phyloP scores from a whole-genome alignment of 1,284 basidiomycete species.

The Rhodotorula sp. region DNA sequence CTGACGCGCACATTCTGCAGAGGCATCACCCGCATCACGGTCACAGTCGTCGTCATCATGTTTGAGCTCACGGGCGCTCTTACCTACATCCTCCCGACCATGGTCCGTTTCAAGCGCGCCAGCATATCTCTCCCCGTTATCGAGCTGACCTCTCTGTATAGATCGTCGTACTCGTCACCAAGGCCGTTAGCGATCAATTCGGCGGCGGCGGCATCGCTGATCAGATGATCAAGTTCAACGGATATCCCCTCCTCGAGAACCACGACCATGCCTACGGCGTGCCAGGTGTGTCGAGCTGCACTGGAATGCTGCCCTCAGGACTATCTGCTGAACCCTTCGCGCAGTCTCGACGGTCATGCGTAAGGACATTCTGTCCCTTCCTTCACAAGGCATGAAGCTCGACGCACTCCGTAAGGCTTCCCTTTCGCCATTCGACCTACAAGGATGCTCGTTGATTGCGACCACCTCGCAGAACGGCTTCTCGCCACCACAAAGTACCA shows the following conservation, averaged over 20 bases:
- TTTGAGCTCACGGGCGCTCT: constrained; percentile 98
- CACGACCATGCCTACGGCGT: constrained; percentile 88
- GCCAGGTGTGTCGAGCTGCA: constrained; percentile 60
- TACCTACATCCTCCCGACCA: constrained; percentile 96
- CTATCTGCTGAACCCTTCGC: background rate
- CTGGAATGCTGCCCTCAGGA: background rate
- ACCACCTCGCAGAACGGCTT: constrained; percentile 58
- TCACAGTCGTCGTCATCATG: constrained; percentile 99
- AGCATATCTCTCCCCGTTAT: background rate
- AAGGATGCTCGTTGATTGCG: background rate
- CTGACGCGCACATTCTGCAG: constrained; percentile 52
- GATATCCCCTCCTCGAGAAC: constrained; percentile 86
- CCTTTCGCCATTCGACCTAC: no score
- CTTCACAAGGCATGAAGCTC: constrained; percentile 71
- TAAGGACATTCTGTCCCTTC: constrained; percentile 69
- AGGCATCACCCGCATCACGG: constrained; percentile 94
- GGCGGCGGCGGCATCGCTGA: constrained; percentile 93
- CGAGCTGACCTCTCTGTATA: constrained; percentile 46
- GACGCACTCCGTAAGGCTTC: constrained; percentile 66
- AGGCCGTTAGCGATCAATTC: constrained; percentile 93
- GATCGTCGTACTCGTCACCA: constrained; percentile 95
- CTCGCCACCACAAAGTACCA: constrained; percentile 72
- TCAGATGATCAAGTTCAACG: constrained; percentile 95
- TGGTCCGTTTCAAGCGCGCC: constrained; percentile 60
- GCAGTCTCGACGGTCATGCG: constrained; percentile 87